A percentile compares a stretch with the other conserved stretches of the same genome.
Conservation (phyloP, 1,139 yeast species). For the Hyphopichia buzzinii region DNA sequence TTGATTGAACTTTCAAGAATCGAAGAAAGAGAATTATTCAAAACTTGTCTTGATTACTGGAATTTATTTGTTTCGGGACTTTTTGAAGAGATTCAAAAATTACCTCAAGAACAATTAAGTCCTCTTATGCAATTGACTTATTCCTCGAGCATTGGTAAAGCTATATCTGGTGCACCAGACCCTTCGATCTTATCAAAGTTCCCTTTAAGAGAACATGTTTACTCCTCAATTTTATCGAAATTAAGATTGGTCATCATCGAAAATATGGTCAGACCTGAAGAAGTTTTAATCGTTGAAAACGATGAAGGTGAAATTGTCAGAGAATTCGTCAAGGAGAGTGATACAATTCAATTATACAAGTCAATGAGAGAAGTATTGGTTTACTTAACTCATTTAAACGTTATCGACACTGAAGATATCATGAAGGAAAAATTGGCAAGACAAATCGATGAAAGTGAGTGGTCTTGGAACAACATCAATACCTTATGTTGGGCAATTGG, state of each 20-base stretch:
- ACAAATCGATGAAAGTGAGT: constrained; percentile 93
- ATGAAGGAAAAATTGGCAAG: constrained; percentile 89
- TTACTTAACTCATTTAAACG: constrained; percentile 92
- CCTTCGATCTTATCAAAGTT: constrained; percentile 73
- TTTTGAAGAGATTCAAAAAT: constrained; percentile 79
- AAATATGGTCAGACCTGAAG: constrained; percentile 98
- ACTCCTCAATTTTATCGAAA: constrained; percentile 70
- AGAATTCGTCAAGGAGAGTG: constrained; percentile 95
- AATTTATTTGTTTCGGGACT: constrained; percentile 74
- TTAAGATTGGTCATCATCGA: constrained; percentile 90
- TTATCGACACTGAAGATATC: constrained; percentile 87
- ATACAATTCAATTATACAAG: constrained; percentile 91
- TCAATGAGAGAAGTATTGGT: constrained; percentile 95
- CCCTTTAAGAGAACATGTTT: constrained; percentile 84
- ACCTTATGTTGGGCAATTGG: constrained; percentile 99
- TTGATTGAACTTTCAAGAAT: constrained; percentile 82
- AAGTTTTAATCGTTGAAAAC: constrained; percentile 91
- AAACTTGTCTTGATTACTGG: constrained; percentile 96
- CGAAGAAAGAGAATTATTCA: constrained; percentile 94
- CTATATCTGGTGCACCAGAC: constrained; percentile 80
- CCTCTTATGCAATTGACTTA: constrained; percentile 75
- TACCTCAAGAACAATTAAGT: constrained; percentile 68
- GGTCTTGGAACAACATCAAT: constrained; percentile 99
- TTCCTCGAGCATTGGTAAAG: constrained; percentile 44
- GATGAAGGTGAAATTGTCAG: constrained; percentile 99